These are phyloP conservation scores for Raphanus raphanistrum DNA, from an alignment of 345 rosid genomes.

Conservation along the genomic window DNA sequence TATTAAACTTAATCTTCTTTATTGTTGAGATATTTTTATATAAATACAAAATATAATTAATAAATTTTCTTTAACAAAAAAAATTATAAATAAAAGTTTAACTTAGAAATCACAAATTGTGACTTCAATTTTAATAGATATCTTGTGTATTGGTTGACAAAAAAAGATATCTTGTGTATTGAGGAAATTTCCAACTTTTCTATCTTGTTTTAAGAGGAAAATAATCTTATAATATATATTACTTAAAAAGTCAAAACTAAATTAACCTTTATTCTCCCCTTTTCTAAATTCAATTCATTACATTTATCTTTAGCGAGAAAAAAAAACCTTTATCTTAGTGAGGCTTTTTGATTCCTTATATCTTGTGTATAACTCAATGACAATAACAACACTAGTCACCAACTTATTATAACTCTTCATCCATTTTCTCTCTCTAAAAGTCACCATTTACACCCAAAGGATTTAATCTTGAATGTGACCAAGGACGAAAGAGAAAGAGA, in stretches of 20 bases:
- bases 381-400: conserved; percentile 34
- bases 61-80: no score
- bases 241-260: not conserved
- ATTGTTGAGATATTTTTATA: no score
- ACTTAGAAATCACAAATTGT: no score
- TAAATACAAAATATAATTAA: no score
- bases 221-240: not conserved
- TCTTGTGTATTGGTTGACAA: no score
- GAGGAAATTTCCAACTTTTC: not conserved
- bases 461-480: conserved; percentile 30
- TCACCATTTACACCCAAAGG: conserved; percentile 18
- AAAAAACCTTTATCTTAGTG: conserved; percentile 10
- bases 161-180: no score
- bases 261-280: not conserved
- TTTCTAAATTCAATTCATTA: not conserved
- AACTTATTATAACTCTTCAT: conserved; percentile 35
- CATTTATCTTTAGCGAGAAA: not conserved
- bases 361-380: conserved; percentile 34
- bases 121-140: no score
- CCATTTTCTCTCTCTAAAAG: conserved; percentile 35
- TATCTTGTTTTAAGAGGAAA: not conserved
- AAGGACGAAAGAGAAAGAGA: not conserved
- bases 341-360: not conserved
- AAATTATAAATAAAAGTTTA: no score
- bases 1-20: no score